These are phyloP conservation scores for Cyathus striatus DNA, from an alignment of 768 basidiomycete genomes.

Conservation along the genomic window DNA sequence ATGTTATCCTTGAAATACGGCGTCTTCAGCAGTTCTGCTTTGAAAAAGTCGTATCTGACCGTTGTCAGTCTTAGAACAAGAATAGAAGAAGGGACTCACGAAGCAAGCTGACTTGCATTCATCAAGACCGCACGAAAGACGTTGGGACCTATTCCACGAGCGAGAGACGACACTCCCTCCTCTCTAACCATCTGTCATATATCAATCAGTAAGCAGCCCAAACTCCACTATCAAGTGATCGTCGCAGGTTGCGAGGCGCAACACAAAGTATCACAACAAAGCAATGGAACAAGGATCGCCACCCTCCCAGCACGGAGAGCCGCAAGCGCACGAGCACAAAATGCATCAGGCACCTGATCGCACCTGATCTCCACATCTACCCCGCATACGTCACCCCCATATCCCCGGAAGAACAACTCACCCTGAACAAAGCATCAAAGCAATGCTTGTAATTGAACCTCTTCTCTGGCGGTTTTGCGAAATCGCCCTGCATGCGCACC, in stretches of 20 bases:
- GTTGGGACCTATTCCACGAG: constrained; percentile 78
- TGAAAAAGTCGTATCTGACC: constrained; percentile 85
- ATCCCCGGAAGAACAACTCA: constrained; percentile 30
- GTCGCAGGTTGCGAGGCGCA: too few relatives aligned
- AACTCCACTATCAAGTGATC: background rate
- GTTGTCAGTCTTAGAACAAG: background rate
- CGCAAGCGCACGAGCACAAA: constrained; percentile 2
- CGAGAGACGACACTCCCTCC: constrained; percentile 74
- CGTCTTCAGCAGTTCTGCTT: constrained; percentile 71
- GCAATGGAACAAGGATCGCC: too few relatives aligned
- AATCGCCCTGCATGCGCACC: constrained; percentile 89
- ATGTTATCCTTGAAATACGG: constrained; percentile 79
- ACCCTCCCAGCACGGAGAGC: constrained; percentile 10
- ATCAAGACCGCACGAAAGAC: constrained; percentile 82
- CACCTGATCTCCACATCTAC: too few relatives aligned
- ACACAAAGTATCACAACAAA: too few relatives aligned
- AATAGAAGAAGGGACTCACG: constrained; percentile 40
- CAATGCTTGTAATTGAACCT: constrained; percentile 88
- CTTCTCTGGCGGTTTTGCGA: constrained; percentile 84
- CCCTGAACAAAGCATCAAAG: constrained; percentile 82
- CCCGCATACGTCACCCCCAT: background rate
- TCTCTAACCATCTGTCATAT: constrained; percentile 73
- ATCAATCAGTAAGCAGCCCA: constrained; percentile 6
- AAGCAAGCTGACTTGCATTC: constrained; percentile 91
- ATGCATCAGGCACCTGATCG: too few relatives aligned